Conservation (phyloP, 352 stramenopile genomes). For the Nothophytophthora sp. region DNA sequence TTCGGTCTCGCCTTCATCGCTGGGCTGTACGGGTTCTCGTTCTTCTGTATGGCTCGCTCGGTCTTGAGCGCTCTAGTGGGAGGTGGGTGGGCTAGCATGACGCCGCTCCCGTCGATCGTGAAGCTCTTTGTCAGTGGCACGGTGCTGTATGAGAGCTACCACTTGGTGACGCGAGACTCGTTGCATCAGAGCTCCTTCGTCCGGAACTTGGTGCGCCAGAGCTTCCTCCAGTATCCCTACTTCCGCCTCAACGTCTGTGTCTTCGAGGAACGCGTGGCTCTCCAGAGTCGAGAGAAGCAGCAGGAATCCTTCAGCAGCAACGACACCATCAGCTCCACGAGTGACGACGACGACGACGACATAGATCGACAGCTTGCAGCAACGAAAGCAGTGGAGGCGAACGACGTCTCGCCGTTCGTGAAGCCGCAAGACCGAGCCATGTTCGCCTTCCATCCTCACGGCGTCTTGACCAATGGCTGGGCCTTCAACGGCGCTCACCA, state of each 20-base stretch:
- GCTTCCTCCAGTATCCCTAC: conserved; percentile 46
- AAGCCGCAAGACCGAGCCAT: conserved; percentile 11
- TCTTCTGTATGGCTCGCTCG: not conserved
- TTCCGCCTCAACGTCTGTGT: conserved; percentile 44
- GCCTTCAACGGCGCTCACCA: conserved; percentile 55
- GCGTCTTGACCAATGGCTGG: conserved; percentile 52
- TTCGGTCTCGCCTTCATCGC: conserved; percentile 1
- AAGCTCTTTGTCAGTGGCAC: conserved; percentile 21
- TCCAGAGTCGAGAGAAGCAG: conserved; percentile 1
- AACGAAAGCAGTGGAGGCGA: conserved; percentile 28
- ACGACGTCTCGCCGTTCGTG: conserved; percentile 3
- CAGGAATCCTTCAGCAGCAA: conserved; percentile 29
- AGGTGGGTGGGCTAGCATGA: not conserved
- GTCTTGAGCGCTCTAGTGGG: not conserved
- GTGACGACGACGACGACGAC: conserved; percentile 27
- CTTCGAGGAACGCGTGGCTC: conserved; percentile 40
- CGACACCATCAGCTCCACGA: conserved; percentile 23
- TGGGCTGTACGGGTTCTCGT: not conserved
- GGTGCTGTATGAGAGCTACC: conserved; percentile 34
- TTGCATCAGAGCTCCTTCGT: conserved; percentile 29
- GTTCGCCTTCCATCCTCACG: conserved; percentile 67
- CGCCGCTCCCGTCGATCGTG: conserved; percentile 1
- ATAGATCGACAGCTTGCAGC: conserved; percentile 74
- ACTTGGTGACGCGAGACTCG: conserved; percentile 7
- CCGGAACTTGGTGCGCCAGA: conserved; percentile 29